Conservation (phyloP, 768 basidiomycete species). For the Kwoniella dejecticola region DNA sequence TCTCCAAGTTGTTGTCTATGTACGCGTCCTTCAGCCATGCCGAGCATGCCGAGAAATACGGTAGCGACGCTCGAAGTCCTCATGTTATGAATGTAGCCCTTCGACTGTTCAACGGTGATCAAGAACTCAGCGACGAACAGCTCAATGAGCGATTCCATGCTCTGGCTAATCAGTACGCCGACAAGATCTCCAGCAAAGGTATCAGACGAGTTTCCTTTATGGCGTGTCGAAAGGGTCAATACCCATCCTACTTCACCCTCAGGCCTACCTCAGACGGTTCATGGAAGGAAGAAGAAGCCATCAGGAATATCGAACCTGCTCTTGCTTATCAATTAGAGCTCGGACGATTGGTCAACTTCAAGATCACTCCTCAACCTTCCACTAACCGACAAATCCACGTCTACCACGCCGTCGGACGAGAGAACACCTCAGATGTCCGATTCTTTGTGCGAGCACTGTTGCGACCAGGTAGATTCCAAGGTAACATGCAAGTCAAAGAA, state of each 20-base stretch:
- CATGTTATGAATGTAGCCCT: constrained; percentile 94
- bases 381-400: constrained; percentile 98
- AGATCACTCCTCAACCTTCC: constrained; percentile 91
- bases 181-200: constrained; percentile 69
- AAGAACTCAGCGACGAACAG: constrained; percentile 80
- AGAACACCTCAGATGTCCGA: constrained; percentile 95
- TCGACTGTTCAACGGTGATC: constrained; percentile 77
- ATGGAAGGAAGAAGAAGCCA: constrained; percentile 94
- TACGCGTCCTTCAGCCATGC: constrained; percentile 72
- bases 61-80: constrained; percentile 70
- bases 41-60: constrained; percentile 76
- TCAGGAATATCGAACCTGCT: constrained; percentile 97
- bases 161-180: constrained; percentile 70
- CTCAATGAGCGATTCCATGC: constrained; percentile 67
- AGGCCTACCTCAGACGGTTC: constrained; percentile 64
- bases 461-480: constrained; percentile 89
- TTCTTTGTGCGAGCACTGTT: constrained; percentile 98
- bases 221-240: constrained; percentile 85
- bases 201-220: constrained; percentile 90
- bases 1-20: constrained; percentile 69
- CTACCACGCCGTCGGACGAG: constrained; percentile 90
- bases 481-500: constrained; percentile 90
- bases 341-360: constrained; percentile 93
- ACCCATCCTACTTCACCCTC: constrained; percentile 92
- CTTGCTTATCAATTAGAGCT: constrained; percentile 97